Evolutionary conservation across 805 yeast species (phyloP), one percentile per base, ranked within the genome.

Genomic region (Saccharomycopsis microspora): DNA sequence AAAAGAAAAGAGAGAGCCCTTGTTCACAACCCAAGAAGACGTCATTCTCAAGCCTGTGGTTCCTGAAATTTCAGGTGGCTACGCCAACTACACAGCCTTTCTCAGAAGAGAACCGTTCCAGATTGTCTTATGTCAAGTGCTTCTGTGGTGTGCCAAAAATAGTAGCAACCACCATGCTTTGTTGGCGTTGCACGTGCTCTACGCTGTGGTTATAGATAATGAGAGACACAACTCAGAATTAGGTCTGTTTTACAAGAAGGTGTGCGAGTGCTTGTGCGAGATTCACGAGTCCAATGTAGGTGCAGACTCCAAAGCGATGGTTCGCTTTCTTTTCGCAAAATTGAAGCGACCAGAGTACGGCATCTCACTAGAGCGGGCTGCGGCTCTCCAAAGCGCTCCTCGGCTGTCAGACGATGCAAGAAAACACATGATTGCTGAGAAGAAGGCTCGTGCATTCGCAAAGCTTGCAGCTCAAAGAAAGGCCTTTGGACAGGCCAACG

Each of bases 171-270:
- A 80, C 46, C 65, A 75, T 0, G 80, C 68, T 55, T 61, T 82
- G 35, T n/a, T 34, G 8, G 36, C 80, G n/a, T 66, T 85, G 37
- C 93, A 84, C 59, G 66, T 85, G 44, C 54, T 82, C 3, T 87
- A 84, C 64, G 89, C 85, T 4, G 66, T 80, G 5, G 57, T 83
- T 19, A 56, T 65, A 32, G 82, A 79, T 57, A 71, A 71, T 46
- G 78, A 72, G 50, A 42, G 55, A 31, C 36, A 34, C n/a, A 34
- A 34, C n/a, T 34, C 36, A 34, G n/a, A 34, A n/a, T 19, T 19
- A 2, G 19, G 19, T 19, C 19, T 19, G 19, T 19, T 19, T 19
- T 19, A 19, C 19, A 19, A 19, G 19, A 19, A 2, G 2, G 19
- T 19, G 19, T 19, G 19, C 19, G 19, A 19, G 19, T 19, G 19